These are phyloP conservation scores for Neurospora tetrasperma DNA, from an alignment of 495 filamentous ascomycete species.

Conservation along the genomic window DNA sequence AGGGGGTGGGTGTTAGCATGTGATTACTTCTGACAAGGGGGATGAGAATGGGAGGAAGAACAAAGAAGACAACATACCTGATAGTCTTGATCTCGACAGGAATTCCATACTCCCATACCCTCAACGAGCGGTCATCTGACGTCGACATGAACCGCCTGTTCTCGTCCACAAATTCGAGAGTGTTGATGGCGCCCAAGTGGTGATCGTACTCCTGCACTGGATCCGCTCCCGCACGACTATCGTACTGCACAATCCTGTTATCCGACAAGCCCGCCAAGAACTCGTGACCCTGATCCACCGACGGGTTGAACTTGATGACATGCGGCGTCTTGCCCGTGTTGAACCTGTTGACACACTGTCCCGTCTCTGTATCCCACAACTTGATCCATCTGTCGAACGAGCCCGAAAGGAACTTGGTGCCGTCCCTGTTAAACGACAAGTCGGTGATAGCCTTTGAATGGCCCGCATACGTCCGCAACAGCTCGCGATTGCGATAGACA, in stretches of 20 bases:
- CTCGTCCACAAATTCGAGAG: slow-evolving; percentile 90
- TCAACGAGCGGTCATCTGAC: slow-evolving; percentile 87
- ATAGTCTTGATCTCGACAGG: slow-evolving; percentile 54
- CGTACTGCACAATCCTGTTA: slow-evolving; percentile 98
- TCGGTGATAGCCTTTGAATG: slow-evolving; percentile 88
- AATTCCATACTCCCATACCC: slow-evolving; percentile 97
- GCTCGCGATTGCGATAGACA: slow-evolving; percentile 77
- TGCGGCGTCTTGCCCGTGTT: slow-evolving; percentile 90
- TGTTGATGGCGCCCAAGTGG: slow-evolving; percentile 94
- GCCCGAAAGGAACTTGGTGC: slow-evolving; percentile 83
- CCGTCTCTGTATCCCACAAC: slow-evolving; percentile 96
- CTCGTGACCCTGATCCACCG: slow-evolving; percentile 63
- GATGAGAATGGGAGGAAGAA: no score
- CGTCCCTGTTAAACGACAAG: slow-evolving; percentile 71
- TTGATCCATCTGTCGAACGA: slow-evolving; percentile 93
- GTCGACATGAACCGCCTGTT: slow-evolving; percentile 96
- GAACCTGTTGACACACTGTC: slow-evolving; percentile 74
- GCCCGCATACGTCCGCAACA: slow-evolving; percentile 80
- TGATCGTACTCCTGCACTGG: slow-evolving; percentile 97
- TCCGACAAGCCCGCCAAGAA: slow-evolving; percentile 96
- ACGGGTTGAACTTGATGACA: slow-evolving; percentile 86
- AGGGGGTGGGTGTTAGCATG: slow-evolving; percentile 64
- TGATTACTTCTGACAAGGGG: no score
- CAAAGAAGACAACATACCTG: slow-evolving; percentile 5
- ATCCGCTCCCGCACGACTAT: slow-evolving; percentile 66